Conservation (phyloP, 2,329 filamentous ascomycete genomes). For the Aspergillus puulaauensis region DNA sequence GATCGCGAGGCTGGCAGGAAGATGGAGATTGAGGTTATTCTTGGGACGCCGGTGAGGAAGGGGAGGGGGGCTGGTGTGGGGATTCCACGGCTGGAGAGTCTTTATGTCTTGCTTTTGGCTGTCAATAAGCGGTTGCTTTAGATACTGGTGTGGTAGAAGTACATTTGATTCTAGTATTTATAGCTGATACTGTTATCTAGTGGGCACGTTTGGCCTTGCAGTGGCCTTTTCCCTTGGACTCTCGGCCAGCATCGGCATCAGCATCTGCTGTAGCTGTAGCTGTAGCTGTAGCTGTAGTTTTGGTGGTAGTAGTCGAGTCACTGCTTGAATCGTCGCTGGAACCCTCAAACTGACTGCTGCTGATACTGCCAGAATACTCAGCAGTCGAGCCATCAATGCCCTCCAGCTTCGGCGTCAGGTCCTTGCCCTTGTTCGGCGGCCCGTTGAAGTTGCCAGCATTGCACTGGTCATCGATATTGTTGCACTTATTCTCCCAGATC, state of each 20-base stretch:
- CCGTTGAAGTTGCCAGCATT: slow-evolving; percentile 42
- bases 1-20: slow-evolving; percentile 43
- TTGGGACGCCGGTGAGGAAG: slow-evolving; percentile 43
- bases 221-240: background rate
- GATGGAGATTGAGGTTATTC: slow-evolving; percentile 50
- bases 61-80: slow-evolving; percentile 39
- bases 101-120: slow-evolving; percentile 35
- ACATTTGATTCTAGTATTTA: background rate
- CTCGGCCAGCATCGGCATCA: no score
- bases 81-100: slow-evolving; percentile 41
- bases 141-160: background rate
- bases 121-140: slow-evolving; percentile 22
- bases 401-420: slow-evolving; percentile 30
- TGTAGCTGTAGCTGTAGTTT: background rate
- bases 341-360: background rate
- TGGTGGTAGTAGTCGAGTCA: background rate
- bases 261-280: background rate
- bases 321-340: background rate
- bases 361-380: background rate
- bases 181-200: background rate
- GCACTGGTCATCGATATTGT: slow-evolving; percentile 43
- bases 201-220: background rate
- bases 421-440: slow-evolving; percentile 44
- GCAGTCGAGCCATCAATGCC: background rate
- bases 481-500: slow-evolving; percentile 64